Evolutionary conservation across 1,284 basidiomycete species (phyloP), one percentile per base, ranked within the genome.

Genomic region (Heterobasidion parviporum): DNA sequence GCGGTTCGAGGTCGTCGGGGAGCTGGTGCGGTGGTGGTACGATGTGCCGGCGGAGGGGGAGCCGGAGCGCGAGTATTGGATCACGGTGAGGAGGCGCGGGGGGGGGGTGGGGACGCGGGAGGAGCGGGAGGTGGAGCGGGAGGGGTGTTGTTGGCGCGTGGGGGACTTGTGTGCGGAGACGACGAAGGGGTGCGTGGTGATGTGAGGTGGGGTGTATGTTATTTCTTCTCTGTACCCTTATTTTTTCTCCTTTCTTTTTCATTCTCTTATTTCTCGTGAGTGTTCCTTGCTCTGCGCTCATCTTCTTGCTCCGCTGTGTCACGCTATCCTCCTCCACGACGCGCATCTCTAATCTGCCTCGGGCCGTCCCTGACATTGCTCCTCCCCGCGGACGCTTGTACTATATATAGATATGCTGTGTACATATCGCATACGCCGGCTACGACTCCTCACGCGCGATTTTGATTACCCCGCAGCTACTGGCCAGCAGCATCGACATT

Each of bases 1-100:
- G 1, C 67, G 74, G 43, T 92, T 81, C 75, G 76, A 77, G 58
- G 72, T 91, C 8, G 74, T 81, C 8, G 92, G 90, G 2, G 85
- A 88, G 72, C 79, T 72, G 41, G 68, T 98, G 54, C 77, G 77
- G 61, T 98, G 95, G 95, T 94, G 83, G 79, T 95, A 97, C 67
- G 77, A 79, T 35, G 76, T 84, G 0, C 89, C 91, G 1, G 59
- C 63, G 15, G 66, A 63, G 5, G 80, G 74, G 12, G 73, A 75
- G 54, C 67, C 67, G 16, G 73, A 74, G 55, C 68, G 69, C 61
- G 78, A 83, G 66, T 83, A 87, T 65, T 80, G 78, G 44, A 82
- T 94, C 54, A 80, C 81, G 63, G 76, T 94, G 54, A 77, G 68
- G 63, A 74, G 92, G 56, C 67, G 70, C 3, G 83, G 82, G 1